Evolutionary conservation across 441 rosid species (phyloP).

Genomic region (Brassica balearica): DNA sequence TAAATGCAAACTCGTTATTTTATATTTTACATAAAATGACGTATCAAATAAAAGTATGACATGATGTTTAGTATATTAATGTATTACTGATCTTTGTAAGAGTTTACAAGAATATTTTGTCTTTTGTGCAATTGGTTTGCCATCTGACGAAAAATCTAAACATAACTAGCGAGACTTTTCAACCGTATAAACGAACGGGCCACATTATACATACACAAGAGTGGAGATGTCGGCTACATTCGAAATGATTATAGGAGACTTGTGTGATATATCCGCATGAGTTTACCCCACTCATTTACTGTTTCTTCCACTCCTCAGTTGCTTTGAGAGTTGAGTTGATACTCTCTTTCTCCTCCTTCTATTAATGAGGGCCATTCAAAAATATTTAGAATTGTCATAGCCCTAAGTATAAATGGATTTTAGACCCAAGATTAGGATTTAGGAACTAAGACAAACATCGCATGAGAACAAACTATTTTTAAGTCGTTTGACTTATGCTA

Average conservation of each 20-base stretch:
- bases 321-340: slow-evolving; percentile 34
- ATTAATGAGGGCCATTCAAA: not conserved
- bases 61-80: not conserved
- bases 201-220: slow-evolving; percentile 13
- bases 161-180: not conserved
- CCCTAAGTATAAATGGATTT: not conserved
- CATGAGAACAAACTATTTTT: not conserved
- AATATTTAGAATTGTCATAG: slow-evolving; percentile 7
- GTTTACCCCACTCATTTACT: slow-evolving; percentile 43
- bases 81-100: not conserved
- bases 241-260: slow-evolving; percentile 43
- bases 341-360: not conserved
- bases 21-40: not conserved
- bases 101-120: not conserved
- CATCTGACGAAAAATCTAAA: not conserved
- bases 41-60: not conserved
- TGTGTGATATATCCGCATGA: slow-evolving; percentile 37
- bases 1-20: not conserved
- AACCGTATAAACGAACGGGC: slow-evolving; percentile 30
- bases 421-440: not conserved
- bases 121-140: not conserved
- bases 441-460: not conserved
- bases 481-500: not conserved
- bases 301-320: slow-evolving; percentile 42
- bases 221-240: slow-evolving; percentile 45